Base-by-base conservation (phyloP, 1,284 basidiomycete genomes). In the Heimioporus retisporus region DNA sequence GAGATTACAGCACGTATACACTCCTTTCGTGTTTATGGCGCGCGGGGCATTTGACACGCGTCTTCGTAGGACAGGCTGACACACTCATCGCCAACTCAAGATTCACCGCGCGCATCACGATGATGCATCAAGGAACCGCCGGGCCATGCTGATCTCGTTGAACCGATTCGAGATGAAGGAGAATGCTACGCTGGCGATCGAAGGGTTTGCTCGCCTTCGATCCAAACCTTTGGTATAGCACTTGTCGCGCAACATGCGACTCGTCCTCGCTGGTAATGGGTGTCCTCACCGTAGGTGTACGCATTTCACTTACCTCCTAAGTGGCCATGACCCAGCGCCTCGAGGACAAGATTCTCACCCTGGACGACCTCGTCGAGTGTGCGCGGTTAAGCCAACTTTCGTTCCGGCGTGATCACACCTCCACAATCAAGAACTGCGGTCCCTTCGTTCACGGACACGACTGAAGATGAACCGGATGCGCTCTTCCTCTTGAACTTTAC, bases 141-240 rank as follows among this genome's bases (percentile, higher is more conserved):
- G n/a, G n/a, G n/a, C 93, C 2, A 96, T 93, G 0, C 80, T 99
- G 3, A 74, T 99, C 0, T 98, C 96, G 1, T 84, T 99, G 61
- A 99, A 99, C 77, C 93, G 97, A 1, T 99, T 98, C 75, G 97
- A 99, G 81, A 90, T 88, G 69, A 99, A 99, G 85, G 99, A 99
- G 83, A 97, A 99, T 71, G 86, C 88, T 0, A 89, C 87, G 0
- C 83, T 99, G 3, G 96, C 96, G 0, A 84, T 99, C 35, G 82
- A 92, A 55, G 84, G 97, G 0, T 98, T 97, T 72, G 90, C 93
- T 7, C 74, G 76, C 23, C 73, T 92, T 23, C 75, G 79, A 53
- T 70, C 64, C 3, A 75, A 68, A 44, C 46, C 60, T 42, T 71
- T 59, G 28, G 60, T 63, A 59, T 69, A 48, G 55, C 68, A 59